A percentile compares a stretch with the other conserved stretches of the same genome.
Evolutionary conservation across 2,329 filamentous ascomycete species (phyloP).

Genomic region (Colletotrichum aenigma): DNA sequence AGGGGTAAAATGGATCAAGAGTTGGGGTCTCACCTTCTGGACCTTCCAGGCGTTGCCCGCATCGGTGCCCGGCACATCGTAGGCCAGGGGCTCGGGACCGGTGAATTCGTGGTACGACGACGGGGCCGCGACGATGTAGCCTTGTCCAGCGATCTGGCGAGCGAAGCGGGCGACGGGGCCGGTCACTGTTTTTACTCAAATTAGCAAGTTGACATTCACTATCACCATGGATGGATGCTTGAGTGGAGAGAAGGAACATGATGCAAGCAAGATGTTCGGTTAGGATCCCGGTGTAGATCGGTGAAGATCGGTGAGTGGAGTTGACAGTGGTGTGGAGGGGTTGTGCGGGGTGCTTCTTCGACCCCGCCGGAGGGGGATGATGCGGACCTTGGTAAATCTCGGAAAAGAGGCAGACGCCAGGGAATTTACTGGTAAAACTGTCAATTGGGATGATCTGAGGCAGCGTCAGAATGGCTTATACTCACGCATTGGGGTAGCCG

Average conservation of each 20-base stretch:
- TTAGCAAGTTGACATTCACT: not conserved
- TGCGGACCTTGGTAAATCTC: constrained; percentile 90
- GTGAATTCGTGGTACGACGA: constrained; percentile 95
- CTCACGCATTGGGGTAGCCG: constrained; percentile 83
- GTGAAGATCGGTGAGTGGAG: not conserved
- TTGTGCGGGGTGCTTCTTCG: not conserved
- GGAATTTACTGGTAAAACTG: constrained; percentile 62
- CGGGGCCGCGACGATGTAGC: constrained; percentile 90
- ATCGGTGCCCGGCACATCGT: constrained; percentile 88
- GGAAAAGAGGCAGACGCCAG: constrained; percentile 86
- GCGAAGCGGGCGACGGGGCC: constrained; percentile 89
- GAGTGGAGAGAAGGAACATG: not conserved
- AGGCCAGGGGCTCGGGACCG: constrained; percentile 80
- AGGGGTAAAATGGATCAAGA: no score
- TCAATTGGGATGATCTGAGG: not conserved
- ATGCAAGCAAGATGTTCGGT: not conserved
- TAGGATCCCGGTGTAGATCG: not conserved
- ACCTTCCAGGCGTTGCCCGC: constrained; percentile 87
- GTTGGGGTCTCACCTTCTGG: constrained; percentile 60
- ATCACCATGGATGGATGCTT: not conserved
- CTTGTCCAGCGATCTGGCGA: constrained; percentile 88
- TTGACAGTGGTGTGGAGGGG: not conserved
- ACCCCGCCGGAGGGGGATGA: constrained; percentile 3
- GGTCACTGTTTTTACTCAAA: constrained; percentile 63
- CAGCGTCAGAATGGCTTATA: not conserved